A percentile compares a stretch with the other conserved stretches of the same genome.
Conservation (phyloP, 2,329 filamentous ascomycete species). For the Hymenotorrendiella dingleyae region DNA sequence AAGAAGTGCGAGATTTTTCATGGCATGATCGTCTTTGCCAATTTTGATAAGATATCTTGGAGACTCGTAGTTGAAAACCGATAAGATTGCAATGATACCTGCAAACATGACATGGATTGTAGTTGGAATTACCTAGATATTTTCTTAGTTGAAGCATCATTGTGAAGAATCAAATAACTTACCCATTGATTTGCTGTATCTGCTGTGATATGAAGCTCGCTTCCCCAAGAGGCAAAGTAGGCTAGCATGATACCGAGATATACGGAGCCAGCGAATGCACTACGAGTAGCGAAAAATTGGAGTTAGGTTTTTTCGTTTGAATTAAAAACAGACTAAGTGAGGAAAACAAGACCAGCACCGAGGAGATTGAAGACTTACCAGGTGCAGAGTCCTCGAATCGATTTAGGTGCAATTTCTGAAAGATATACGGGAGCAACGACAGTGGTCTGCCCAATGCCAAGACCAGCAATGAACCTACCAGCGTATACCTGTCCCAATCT, state of each 20-base stretch:
- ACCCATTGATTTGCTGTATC: slow-evolving; percentile 44
- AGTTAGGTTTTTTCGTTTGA: too few relatives aligned
- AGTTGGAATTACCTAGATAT: slow-evolving; percentile 66
- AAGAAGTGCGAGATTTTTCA: slow-evolving; percentile 48
- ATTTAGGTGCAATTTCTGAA: slow-evolving; percentile 64
- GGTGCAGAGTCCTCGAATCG: slow-evolving; percentile 67
- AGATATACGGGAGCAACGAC: slow-evolving; percentile 68
- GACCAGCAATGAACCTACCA: slow-evolving; percentile 59
- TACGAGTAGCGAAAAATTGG: too few relatives aligned
- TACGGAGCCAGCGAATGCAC: slow-evolving; percentile 63
- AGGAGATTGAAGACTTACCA: too few relatives aligned
- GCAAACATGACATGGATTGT: slow-evolving; percentile 74
- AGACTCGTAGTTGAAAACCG: slow-evolving; percentile 63
- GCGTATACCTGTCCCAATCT: slow-evolving; percentile 54
- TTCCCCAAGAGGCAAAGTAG: slow-evolving; percentile 69
- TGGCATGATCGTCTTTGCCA: slow-evolving; percentile 52
- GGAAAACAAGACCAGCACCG: too few relatives aligned
- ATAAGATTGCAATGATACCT: slow-evolving; percentile 62
- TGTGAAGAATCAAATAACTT: slow-evolving; percentile 15
- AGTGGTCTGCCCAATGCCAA: slow-evolving; percentile 59
- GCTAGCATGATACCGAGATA: slow-evolving; percentile 74
- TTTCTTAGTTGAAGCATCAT: too few relatives aligned
- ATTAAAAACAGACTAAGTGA: too few relatives aligned
- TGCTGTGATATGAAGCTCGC: slow-evolving; percentile 42
- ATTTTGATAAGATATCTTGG: slow-evolving; percentile 64